These are phyloP conservation scores for Calonectria pteridis DNA, from an alignment of 2,329 filamentous ascomycete genomes.

Conservation along the genomic window DNA sequence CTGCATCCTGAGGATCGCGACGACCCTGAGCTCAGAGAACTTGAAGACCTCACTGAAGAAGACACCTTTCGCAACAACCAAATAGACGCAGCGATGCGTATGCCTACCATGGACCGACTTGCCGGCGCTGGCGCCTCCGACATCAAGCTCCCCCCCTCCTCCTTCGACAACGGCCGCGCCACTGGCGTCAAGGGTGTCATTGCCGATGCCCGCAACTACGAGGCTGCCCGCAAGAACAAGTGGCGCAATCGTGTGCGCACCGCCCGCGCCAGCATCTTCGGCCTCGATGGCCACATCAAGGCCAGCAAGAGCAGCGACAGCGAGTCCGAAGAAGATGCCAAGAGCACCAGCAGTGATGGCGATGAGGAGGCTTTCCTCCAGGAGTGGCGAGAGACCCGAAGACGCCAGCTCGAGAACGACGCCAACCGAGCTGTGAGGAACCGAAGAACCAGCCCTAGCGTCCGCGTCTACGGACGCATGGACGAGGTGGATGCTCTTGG, in stretches of 20 bases:
- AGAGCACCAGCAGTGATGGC: conserved; percentile 65
- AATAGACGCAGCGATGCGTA: conserved; percentile 75
- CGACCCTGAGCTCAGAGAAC: conserved; percentile 59
- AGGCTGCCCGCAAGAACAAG: conserved; percentile 71
- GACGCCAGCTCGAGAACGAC: conserved; percentile 80
- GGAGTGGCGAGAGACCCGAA: conserved; percentile 85
- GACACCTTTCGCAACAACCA: conserved; percentile 64
- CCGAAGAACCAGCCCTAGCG: conserved; percentile 80
- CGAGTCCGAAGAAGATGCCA: conserved; percentile 60
- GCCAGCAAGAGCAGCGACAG: conserved; percentile 54
- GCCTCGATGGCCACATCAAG: conserved; percentile 50
- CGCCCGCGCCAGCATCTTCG: conserved; percentile 68
- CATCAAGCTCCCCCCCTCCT: conserved; percentile 71
- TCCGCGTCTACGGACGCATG: conserved; percentile 82
- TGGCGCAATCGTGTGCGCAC: conserved; percentile 66
- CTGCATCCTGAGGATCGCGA: conserved; percentile 72
- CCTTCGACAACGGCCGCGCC: conserved; percentile 76
- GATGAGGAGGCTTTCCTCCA: conserved; percentile 86
- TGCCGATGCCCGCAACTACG: conserved; percentile 83
- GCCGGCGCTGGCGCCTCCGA: conserved; percentile 57
- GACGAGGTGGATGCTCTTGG: conserved; percentile 89
- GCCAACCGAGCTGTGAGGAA: conserved; percentile 67
- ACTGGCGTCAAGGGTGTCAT: conserved; percentile 91
- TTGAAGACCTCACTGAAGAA: conserved; percentile 70
- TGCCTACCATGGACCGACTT: conserved; percentile 62